These are phyloP conservation scores for Populus tomentosa DNA, from an alignment of 441 rosid species.

Conservation along the genomic window DNA sequence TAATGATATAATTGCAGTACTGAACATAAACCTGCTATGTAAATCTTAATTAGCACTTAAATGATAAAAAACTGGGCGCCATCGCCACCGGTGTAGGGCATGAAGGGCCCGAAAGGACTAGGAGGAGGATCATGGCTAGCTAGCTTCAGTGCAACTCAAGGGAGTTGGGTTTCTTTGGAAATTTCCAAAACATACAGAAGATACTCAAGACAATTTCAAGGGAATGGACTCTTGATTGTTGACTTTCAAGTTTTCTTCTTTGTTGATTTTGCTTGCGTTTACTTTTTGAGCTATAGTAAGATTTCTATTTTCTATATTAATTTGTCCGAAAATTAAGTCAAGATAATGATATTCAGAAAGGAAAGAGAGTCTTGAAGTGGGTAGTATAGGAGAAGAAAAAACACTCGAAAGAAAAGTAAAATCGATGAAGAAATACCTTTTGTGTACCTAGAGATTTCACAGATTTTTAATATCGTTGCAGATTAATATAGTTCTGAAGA, in stretches of 20 bases:
- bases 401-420: neutral
- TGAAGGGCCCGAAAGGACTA: neutral
- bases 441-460: no score
- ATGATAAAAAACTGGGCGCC: neutral
- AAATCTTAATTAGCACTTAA: conserved; percentile 20
- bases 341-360: neutral
- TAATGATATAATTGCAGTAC: conserved; percentile 43
- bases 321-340: neutral
- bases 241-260: neutral
- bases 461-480: no score
- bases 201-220: neutral
- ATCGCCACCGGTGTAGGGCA: neutral
- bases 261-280: neutral
- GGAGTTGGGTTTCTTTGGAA: neutral
- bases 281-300: no score
- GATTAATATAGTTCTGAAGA: neutral
- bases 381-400: neutral
- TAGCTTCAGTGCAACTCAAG: no score
- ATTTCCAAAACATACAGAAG: neutral
- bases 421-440: neutral
- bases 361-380: neutral
- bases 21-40: conserved; percentile 68
- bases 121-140: neutral
- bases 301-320: neutral
- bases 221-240: neutral